Evolutionary conservation across 306 rosid genomes (phyloP).

Genomic region (Argentina anserina): DNA sequence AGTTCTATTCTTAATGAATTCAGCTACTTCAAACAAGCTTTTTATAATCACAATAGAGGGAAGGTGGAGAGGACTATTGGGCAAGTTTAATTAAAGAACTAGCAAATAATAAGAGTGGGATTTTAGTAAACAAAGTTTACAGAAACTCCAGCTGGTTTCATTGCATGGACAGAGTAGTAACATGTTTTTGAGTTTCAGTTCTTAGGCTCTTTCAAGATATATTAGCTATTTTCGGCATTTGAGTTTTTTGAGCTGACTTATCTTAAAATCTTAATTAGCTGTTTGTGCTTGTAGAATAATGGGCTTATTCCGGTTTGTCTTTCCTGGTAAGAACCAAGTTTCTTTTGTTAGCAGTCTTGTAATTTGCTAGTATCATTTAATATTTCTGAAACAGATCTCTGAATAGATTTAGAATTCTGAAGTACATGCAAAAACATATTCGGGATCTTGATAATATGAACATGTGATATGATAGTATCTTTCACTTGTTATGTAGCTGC

Average conservation of each 20-base stretch:
- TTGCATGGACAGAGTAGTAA: constrained; percentile 66
- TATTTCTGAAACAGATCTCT: constrained; percentile 7
- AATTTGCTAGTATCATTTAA: constrained; percentile 20
- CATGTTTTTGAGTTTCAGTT: not conserved
- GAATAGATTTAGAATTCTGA: not conserved
- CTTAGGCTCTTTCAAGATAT: not conserved
- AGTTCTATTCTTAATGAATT: not conserved
- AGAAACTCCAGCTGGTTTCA: constrained; percentile 49
- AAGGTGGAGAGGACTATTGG: not conserved
- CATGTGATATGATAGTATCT: no score
- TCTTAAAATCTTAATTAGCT: no score
- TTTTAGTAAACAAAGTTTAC: not conserved
- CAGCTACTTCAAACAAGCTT: not conserved
- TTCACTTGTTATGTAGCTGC: not conserved
- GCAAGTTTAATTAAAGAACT: not conserved
- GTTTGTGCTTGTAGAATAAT: constrained; percentile 32
- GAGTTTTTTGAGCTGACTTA: no score
- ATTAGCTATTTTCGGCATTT: no score
- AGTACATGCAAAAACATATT: not conserved
- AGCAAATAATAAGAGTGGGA: not conserved
- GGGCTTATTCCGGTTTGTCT: constrained; percentile 10
- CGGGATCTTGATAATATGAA: no score
- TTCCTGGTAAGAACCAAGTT: constrained; percentile 10
- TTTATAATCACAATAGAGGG: not conserved
- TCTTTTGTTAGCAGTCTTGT: constrained; percentile 30